Percentiles rank a stretch among this genome's conserved stretches.
Evolutionary conservation across 768 basidiomycete species (phyloP).

Genomic region (Leccinellum albellum): DNA sequence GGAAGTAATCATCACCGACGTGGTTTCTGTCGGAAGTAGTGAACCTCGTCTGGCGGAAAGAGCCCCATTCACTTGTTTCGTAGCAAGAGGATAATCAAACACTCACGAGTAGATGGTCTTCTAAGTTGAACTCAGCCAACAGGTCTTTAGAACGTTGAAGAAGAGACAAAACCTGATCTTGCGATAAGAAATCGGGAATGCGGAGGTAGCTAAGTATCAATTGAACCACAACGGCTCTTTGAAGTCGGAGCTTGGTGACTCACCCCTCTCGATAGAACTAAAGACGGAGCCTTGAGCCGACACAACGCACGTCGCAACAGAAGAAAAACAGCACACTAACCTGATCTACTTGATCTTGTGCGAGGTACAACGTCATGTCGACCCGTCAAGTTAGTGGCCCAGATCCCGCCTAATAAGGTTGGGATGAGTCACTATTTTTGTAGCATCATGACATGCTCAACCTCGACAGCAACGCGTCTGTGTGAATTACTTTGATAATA

Average conservation of each 20-base stretch:
- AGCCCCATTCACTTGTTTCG: background rate
- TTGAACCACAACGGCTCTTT: background rate
- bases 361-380: constrained; percentile 41
- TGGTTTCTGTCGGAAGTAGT: constrained; percentile 72
- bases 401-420: background rate
- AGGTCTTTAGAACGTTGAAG: constrained; percentile 70
- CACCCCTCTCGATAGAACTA: constrained; percentile 63
- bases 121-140: constrained; percentile 71
- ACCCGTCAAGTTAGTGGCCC: background rate
- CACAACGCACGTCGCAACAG: background rate
- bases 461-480: background rate
- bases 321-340: constrained; percentile 34
- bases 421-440: background rate
- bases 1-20: constrained; percentile 90
- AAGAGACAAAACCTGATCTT: constrained; percentile 56
- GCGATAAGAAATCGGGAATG: constrained; percentile 65
- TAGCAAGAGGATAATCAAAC: background rate
- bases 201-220: constrained; percentile 64
- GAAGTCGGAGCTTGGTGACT: constrained; percentile 12
- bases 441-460: background rate
- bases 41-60: constrained; percentile 71
- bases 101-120: constrained; percentile 76
- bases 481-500: constrained; percentile 6
- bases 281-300: background rate
- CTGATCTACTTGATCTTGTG: constrained; percentile 55